Evolutionary conservation across 768 basidiomycete genomes (phyloP), one percentile per base, ranked within the genome.

Genomic region (Sarcodon aspratus): DNA sequence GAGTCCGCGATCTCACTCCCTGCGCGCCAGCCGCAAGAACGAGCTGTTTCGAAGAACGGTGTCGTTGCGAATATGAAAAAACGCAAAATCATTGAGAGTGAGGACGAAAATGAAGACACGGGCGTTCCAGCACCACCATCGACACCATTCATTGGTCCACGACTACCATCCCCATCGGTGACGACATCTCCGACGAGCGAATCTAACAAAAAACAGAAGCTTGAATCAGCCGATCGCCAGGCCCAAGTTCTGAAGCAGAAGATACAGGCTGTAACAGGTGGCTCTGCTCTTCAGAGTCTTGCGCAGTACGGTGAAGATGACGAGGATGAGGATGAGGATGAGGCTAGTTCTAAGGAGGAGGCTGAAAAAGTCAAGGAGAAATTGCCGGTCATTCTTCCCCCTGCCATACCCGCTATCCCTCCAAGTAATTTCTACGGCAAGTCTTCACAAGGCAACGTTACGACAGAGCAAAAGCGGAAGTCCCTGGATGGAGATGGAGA

Each of bases 101-200:
- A 68, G 34, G 59, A 69, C n/a, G 71, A 71, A 17, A 70, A 68
- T 9, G 67, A 63, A 34, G 73, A 66, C 12, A 42, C 40, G 15
- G 73, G 74, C 51, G 78, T 80, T 53, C 60, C 65, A 76, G 75
- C 15, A 68, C 71, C 53, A 33, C 44, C 52, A 6, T 76, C 73
- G 59, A 67, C 75, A 48, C 61, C 63, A 7, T 80, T 85, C 56
- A 82, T 85, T 53, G 85, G 82, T 3, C 85, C 85, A 18, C 61
- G 76, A 37, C 66, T 83, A 32, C 84, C 85, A 11, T 73, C 80
- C 55, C 55, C 66, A 56, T 43, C 55, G 44, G 61, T 62, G 33
- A 27, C 5, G 2, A 35, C 49, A 4, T 46, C 46, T 33, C 27
- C 9, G 15, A 8, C 56, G 21, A 27, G 5, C 21, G 21, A 27